These are phyloP conservation scores for Fusarium compactum DNA, from an alignment of 2,329 filamentous ascomycete genomes.

Conservation along the genomic window DNA sequence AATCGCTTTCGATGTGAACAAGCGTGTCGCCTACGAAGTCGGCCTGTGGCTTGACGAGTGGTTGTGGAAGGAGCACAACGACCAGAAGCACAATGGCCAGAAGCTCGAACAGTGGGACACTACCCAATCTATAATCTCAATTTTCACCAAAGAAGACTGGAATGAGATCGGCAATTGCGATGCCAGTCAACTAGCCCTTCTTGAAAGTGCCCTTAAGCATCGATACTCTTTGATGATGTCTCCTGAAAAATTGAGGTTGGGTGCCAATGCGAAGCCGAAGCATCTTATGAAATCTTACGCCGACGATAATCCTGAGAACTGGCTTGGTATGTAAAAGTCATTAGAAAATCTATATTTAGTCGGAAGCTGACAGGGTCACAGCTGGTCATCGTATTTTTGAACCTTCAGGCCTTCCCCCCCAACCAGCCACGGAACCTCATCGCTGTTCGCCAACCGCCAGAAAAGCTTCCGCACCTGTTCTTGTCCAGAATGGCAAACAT, in stretches of 20 bases:
- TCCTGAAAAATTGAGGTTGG: constrained; percentile 7
- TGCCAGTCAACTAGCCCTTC: constrained; percentile 42
- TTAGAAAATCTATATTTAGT: not conserved
- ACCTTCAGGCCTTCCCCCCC: constrained; percentile 48
- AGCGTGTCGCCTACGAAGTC: constrained; percentile 46
- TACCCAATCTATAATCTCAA: constrained; percentile 42
- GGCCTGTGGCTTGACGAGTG: constrained; percentile 56
- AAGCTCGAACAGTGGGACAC: constrained; percentile 51
- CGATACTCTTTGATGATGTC: constrained; percentile 49
- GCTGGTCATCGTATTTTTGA: constrained; percentile 48
- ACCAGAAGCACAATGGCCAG: constrained; percentile 48
- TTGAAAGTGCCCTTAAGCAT: constrained; percentile 51
- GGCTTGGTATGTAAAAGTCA: constrained; percentile 51
- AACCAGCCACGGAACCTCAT: constrained; percentile 41
- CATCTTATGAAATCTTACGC: constrained; percentile 47
- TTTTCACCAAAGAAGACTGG: constrained; percentile 49
- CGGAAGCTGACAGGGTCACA: constrained; percentile 38
- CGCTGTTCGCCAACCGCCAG: constrained; percentile 34
- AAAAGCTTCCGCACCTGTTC: constrained; percentile 35
- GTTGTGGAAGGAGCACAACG: constrained; percentile 49
- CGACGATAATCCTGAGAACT: constrained; percentile 50
- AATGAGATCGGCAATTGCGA: constrained; percentile 42
- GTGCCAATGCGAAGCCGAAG: constrained; percentile 35
- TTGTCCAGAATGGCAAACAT: constrained; percentile 41
- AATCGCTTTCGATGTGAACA: constrained; percentile 47